Base-by-base conservation (phyloP, 768 basidiomycete genomes). In the Leccinum incarnatum region DNA sequence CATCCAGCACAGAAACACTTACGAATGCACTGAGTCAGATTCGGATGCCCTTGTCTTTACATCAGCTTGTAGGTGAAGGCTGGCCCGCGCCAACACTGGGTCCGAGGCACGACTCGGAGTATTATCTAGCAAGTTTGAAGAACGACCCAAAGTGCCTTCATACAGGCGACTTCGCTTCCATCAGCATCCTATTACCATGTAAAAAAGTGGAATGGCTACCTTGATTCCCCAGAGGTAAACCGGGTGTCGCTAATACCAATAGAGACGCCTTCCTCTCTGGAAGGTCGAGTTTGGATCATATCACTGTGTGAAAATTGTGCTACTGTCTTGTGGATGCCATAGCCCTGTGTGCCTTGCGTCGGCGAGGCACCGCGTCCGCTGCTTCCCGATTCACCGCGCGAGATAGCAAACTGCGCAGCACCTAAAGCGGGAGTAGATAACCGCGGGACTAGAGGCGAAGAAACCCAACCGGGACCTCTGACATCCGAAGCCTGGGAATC, bases 11-110 rank as follows among this genome's bases (percentile, higher is more conserved):
- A 3, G 19, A 10, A 54, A 5, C 23, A 60, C 65, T 6, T 40
- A 68, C 68, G 5, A 17, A 10, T 56, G 49, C 2, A 15, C 21
- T 3, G 60, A 42, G 6, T 25, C 21, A 17, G 40, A n/a, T 2
- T 25, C 50, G 1, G 46, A n/a, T 19, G 3, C 15, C n/a, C n/a
- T 37, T 14, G 29, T 3, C 25, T 50, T 11, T 4, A 36, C 21
- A 45, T 47, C 46, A 5, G 11, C 55, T 48, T 36, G 56, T 4
- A 30, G 40, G 4, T 17, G 17, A 45, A 25, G 11, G 12, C 4
- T 17, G 25, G 46, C 2, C 17, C 21, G n/a, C 11, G 10, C 40
- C 19, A 32, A 30, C 9, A 23, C 21, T 30, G 45, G 15, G 1
- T 56, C 48, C 5, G 53, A 45, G 10, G 5, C 21, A 52, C 12